Evolutionary conservation across 441 rosid genomes (phyloP), one percentile per base, ranked within the genome.

Genomic region (Pelargonium cotyledonis): DNA sequence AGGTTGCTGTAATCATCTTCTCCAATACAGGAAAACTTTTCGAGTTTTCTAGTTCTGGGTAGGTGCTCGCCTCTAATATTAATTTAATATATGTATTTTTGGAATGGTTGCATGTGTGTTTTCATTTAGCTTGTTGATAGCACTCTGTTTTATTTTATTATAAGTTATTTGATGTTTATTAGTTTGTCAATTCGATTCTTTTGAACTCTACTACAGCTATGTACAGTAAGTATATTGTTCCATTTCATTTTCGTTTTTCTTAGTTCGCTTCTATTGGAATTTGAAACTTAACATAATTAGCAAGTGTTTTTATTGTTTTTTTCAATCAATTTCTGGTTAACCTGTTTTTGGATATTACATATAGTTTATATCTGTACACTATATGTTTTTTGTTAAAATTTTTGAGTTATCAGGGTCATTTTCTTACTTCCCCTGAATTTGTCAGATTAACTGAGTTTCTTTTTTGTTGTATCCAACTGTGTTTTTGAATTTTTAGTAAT

Each of bases 11-110:
- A 53, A 93, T 91, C 67, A 82, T 89, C 76, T 93, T 91, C 92
- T 93, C 97, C 46, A 91, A 86, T 51, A 85, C 97, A 65, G 97
- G 98, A 73, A 93, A 88, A 84, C 95, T 93, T 63, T 89, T 89
- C 57, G 96, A 93, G 83, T 91, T 82, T 80, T 78, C 97, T 43
- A 91, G 93, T 71, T 82, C 90, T 79, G 81, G 95, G 97, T 89
- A 84, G 14, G 79, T 55, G 31, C 31, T 11, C n/a, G 38, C 9
- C 46, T 47, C 26, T 19, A 10, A 21, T 29, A 18, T 71, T 10
- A 31, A 9, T 0, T 8, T 18, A 0, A n/a, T n/a, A n/a, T n/a
- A n/a, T n/a, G n/a, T n/a, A 44, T 53, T 14, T 47, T 55, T 38
- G 8, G 11, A 16, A 15, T 49, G 66, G 51, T 69, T 73, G 80